Evolutionary conservation across 2,329 filamentous ascomycete species (phyloP), one percentile per base, ranked within the genome.

Genomic region (Ophiostoma piceae): DNA sequence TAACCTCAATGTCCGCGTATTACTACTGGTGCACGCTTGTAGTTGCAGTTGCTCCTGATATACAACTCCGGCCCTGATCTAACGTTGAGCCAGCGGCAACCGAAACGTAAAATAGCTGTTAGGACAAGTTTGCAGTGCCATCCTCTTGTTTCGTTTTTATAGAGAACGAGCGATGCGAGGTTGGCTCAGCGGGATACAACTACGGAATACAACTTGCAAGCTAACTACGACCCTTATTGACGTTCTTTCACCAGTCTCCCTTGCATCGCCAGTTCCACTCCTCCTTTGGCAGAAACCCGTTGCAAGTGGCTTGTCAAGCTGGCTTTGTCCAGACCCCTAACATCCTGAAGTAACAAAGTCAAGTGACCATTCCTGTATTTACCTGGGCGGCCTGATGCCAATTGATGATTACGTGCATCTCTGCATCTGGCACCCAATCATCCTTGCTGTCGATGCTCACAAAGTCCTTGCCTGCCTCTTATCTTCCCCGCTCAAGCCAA

Each of bases 191-290:
- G 19, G 22, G 22, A 57, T 57, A 57, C 51, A 26, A 26, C 51
- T 26, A 57, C 51, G 19, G 11, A 26, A 57, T 57, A 12, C 51
- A 26, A 57, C 51, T 57, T 16, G 43, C 19, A 47, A 47, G 9
- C 22, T 57, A 26, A 57, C n/a, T 57, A 57, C 19, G 51, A 57
- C 51, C 51, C 51, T n/a, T 57, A 57, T 57, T 26, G 26, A 26
- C 51, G 51, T 26, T 57, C 51, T 26, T 57, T 57, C 51, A 57
- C 51, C 51, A 29, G 11, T 26, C 51, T 57, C 51, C 51, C 51
- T 57, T 57, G 51, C 51, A 57, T 57, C 22, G 51, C 22, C n/a
- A 57, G 51, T 57, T 26, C 51, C 51, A 57, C 51, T 26, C n/a
- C 51, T 29, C 22, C 51, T 26, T 26, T 57, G 51, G 26, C 51